Conservation (phyloP, 2,329 filamentous ascomycete genomes). For the Teratosphaeria pseudoeucalypti region DNA sequence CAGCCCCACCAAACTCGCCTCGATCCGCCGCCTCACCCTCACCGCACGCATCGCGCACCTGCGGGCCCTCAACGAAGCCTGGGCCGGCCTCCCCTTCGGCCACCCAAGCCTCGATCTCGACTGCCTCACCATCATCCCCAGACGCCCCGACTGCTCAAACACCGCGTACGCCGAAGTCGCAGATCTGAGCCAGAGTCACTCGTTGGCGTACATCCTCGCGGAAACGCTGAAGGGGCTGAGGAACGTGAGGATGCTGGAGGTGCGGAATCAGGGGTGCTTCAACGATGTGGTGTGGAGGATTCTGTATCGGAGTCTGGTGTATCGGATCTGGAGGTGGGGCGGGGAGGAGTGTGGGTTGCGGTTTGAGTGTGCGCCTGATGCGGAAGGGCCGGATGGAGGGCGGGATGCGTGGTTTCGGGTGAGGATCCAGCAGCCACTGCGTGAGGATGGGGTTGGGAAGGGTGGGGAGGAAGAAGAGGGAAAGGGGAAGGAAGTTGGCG, state of each 20-base stretch:
- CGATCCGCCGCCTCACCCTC: conserved; percentile 24
- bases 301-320: conserved; percentile 25
- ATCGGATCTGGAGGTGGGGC: conserved; percentile 26
- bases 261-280: conserved; percentile 25
- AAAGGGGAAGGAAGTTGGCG: conserved; percentile 14
- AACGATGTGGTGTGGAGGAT: conserved; percentile 24
- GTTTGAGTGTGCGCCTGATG: conserved; percentile 15
- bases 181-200: conserved; percentile 26
- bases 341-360: conserved; percentile 20
- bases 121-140: conserved; percentile 23
- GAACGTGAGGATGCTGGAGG: conserved; percentile 19
- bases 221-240: conserved; percentile 25
- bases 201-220: conserved; percentile 26
- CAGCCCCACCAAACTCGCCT: conserved; percentile 11
- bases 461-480: background rate
- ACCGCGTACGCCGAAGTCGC: conserved; percentile 25
- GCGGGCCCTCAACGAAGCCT: conserved; percentile 26
- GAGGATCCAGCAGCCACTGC: background rate
- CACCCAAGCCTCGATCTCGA: conserved; percentile 19
- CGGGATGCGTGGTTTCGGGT: conserved; percentile 8
- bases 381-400: conserved; percentile 3
- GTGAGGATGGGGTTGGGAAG: background rate
- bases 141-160: conserved; percentile 18
- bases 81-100: conserved; percentile 26
- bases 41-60: conserved; percentile 22